Percentiles rank a stretch among this genome's conserved stretches.
phyloP scores from a whole-genome alignment of 768 basidiomycete species.

The Termitomyces sp. region DNA sequence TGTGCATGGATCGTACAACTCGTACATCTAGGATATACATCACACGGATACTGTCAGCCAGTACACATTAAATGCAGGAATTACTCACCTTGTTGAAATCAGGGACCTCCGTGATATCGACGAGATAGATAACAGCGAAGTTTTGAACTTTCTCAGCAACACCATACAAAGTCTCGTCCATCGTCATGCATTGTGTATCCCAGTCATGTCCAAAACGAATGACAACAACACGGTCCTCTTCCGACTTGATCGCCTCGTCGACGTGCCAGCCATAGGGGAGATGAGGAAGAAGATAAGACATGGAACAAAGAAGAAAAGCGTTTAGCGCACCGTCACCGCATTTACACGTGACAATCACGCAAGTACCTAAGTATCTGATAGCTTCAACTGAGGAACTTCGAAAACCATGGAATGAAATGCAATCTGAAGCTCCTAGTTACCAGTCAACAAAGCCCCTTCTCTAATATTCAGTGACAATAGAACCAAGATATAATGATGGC shows the following conservation, averaged over 20 bases:
- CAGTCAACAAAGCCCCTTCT: too few species aligned
- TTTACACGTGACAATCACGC: too few species aligned
- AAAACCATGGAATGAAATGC: too few species aligned
- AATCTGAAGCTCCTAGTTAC: too few species aligned
- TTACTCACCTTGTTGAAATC: constrained; percentile 91
- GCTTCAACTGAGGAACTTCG: too few species aligned
- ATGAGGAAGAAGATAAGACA: constrained; percentile 90
- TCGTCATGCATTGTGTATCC: constrained; percentile 95
- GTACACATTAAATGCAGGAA: background rate
- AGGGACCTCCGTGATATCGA: constrained; percentile 94
- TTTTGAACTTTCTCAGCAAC: constrained; percentile 97
- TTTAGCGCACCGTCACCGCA: too few species aligned
- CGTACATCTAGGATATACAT: constrained; percentile 76
- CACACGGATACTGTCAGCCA: background rate
- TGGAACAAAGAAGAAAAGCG: too few species aligned
- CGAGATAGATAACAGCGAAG: constrained; percentile 94
- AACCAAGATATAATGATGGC: too few species aligned
- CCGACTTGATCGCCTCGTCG: constrained; percentile 97
- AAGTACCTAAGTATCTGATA: too few species aligned
- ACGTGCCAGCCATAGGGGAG: constrained; percentile 96
- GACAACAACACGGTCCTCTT: constrained; percentile 93
- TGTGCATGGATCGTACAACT: constrained; percentile 94
- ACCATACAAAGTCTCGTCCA: constrained; percentile 94
- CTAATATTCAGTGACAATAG: too few species aligned
- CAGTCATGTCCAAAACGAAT: constrained; percentile 94